Conservation (phyloP, 73 alveolate species). For the Uronychia binucleata region DNA sequence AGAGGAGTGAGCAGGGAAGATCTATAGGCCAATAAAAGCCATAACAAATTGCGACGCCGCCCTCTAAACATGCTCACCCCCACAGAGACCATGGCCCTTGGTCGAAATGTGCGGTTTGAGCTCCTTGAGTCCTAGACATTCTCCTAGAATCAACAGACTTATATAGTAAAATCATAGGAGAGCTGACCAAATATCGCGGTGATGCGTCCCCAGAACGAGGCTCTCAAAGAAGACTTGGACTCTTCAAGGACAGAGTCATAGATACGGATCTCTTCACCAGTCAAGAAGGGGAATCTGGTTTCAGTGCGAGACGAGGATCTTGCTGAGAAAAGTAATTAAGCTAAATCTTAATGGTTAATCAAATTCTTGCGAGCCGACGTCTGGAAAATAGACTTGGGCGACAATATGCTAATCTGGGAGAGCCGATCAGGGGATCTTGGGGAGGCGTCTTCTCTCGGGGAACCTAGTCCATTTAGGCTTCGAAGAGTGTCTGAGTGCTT, state of each 20-base stretch:
- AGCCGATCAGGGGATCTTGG: not conserved
- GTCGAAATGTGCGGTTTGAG: not conserved
- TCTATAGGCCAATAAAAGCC: too few relatives aligned
- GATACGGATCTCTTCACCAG: not conserved
- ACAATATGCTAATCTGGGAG: not conserved
- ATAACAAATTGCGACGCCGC: too few relatives aligned
- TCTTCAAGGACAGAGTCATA: not conserved
- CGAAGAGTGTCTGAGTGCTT: not conserved
- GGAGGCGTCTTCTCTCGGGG: not conserved
- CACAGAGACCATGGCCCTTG: too few relatives aligned
- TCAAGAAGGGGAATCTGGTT: not conserved
- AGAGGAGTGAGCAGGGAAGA: too few relatives aligned
- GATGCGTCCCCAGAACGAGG: too few relatives aligned
- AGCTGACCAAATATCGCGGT: too few relatives aligned
- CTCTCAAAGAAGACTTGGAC: too few relatives aligned
- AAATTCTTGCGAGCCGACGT: not conserved
- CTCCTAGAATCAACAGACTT: not conserved
- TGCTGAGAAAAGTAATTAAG: not conserved
- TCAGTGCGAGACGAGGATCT: not conserved
- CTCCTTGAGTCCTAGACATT: not conserved
- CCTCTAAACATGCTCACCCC: too few relatives aligned
- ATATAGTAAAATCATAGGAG: too few relatives aligned
- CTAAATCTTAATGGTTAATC: not conserved
- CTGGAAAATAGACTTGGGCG: not conserved
- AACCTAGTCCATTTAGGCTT: not conserved